These are phyloP conservation scores for Hygrocybe punicea DNA, from an alignment of 768 basidiomycete species.

Conservation along the genomic window DNA sequence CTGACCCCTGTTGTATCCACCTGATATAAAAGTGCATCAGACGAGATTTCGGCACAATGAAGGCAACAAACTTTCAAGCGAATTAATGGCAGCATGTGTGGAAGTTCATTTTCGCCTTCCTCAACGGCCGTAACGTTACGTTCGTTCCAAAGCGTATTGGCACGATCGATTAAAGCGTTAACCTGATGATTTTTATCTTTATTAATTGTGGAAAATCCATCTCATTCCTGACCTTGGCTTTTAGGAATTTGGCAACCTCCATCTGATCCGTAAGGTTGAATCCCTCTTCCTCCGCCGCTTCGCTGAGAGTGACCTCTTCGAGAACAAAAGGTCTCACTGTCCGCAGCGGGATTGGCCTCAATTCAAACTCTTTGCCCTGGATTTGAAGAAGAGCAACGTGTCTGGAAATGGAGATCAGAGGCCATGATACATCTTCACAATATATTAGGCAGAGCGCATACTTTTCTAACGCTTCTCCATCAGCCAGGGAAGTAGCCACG, in stretches of 20 bases:
- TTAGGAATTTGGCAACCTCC: conserved; percentile 77
- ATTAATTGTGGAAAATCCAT: neutral
- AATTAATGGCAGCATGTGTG: conserved; percentile 80
- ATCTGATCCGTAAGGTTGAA: conserved; percentile 79
- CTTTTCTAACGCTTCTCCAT: conserved; percentile 93
- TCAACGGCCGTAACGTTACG: conserved; percentile 59
- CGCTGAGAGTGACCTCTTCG: conserved; percentile 72
- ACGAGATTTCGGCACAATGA: neutral
- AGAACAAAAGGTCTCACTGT: conserved; percentile 94
- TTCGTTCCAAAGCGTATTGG: conserved; percentile 75
- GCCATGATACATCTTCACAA: neutral
- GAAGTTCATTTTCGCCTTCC: conserved; percentile 58
- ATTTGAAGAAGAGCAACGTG: conserved; percentile 89
- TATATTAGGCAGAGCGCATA: conserved; percentile 33
- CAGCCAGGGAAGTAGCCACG: conserved; percentile 89
- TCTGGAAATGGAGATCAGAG: conserved; percentile 39
- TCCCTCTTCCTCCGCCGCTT: conserved; percentile 72
- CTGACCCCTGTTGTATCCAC: conserved; percentile 89
- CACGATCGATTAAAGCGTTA: conserved; percentile 72
- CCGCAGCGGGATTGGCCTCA: conserved; percentile 82
- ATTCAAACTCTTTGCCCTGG: conserved; percentile 80
- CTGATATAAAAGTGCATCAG: conserved; percentile 29
- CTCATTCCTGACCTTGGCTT: conserved; percentile 49
- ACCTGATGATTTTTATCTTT: conserved; percentile 46
- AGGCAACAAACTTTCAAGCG: conserved; percentile 62